Percentiles rank a stretch among this genome's conserved stretches.
Conservation (phyloP, 805 yeast species). For the Barnettozyma wickerhamii region DNA sequence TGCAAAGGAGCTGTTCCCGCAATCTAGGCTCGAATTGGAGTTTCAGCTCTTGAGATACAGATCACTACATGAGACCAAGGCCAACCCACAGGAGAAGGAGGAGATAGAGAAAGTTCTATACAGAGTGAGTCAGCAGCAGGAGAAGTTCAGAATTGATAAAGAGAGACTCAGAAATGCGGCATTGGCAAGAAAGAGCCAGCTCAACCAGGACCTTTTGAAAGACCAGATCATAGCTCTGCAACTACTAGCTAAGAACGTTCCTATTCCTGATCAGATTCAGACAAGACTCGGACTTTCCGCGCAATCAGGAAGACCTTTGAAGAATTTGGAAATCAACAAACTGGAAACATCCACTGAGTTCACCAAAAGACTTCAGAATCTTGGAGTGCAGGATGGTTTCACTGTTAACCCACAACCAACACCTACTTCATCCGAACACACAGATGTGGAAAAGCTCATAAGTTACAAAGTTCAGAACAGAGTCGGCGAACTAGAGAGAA, state of each 20-base stretch:
- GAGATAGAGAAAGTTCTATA: slow-evolving; percentile 40
- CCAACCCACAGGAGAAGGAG: slow-evolving; percentile 31
- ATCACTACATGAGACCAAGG: slow-evolving; percentile 10
- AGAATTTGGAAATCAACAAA: slow-evolving; percentile 11
- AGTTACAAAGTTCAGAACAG: slow-evolving; percentile 52
- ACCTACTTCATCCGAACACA: slow-evolving; percentile 28
- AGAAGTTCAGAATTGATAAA: slow-evolving; percentile 27
- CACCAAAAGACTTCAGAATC: slow-evolving; percentile 24
- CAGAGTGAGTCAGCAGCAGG: slow-evolving; percentile 38
- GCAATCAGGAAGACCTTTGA: background rate
- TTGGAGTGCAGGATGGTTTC: slow-evolving; percentile 28
- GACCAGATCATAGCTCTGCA: slow-evolving; percentile 64
- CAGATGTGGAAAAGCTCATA: slow-evolving; percentile 48
- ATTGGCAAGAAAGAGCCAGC: slow-evolving; percentile 21
- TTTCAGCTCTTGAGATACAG: slow-evolving; percentile 18
- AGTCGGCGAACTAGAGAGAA: slow-evolving; percentile 53
- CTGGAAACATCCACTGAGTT: slow-evolving; percentile 28
- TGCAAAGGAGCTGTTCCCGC: slow-evolving; percentile 6
- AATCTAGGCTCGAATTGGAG: slow-evolving; percentile 16
- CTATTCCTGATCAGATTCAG: slow-evolving; percentile 53
- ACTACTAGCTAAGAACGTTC: slow-evolving; percentile 58
- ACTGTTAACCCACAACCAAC: slow-evolving; percentile 12
- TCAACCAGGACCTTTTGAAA: slow-evolving; percentile 44
- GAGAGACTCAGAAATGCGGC: slow-evolving; percentile 25
- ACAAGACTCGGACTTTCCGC: slow-evolving; percentile 27